These are phyloP conservation scores for Afroboletus lepidellus DNA, from an alignment of 1,284 basidiomycete genomes.

Conservation along the genomic window DNA sequence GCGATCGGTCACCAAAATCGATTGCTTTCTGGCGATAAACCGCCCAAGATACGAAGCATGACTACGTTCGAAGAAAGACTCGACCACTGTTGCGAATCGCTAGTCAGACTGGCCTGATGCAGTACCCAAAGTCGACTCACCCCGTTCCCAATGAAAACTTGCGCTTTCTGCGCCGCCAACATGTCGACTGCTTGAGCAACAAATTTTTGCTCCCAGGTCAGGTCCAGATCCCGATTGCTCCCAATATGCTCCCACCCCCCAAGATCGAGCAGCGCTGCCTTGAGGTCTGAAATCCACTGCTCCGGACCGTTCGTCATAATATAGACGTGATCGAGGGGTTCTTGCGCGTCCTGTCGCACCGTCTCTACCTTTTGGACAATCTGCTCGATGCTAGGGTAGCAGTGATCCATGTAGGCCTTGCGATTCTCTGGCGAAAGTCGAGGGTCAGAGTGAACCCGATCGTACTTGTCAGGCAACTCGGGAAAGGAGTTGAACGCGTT, in stretches of 20 bases:
- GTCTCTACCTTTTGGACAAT: slow-evolving; percentile 36
- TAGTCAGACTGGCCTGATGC: background rate
- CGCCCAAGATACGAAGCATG: slow-evolving; percentile 43
- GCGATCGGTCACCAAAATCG: slow-evolving; percentile 29
- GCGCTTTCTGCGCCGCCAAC: slow-evolving; percentile 42
- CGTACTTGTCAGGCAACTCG: slow-evolving; percentile 36
- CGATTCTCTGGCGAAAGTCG: slow-evolving; percentile 27
- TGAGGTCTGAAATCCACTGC: slow-evolving; percentile 46
- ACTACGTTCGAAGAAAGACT: slow-evolving; percentile 52
- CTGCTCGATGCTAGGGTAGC: slow-evolving; percentile 39
- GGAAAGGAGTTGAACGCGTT: slow-evolving; percentile 44
- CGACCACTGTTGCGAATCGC: slow-evolving; percentile 43
- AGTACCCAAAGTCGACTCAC: slow-evolving; percentile 12
- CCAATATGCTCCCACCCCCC: slow-evolving; percentile 27
- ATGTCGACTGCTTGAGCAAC: slow-evolving; percentile 44
- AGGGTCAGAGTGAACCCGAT: slow-evolving; percentile 14
- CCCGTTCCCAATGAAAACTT: slow-evolving; percentile 47
- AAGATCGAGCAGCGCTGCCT: slow-evolving; percentile 35
- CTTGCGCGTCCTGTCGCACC: slow-evolving; percentile 25
- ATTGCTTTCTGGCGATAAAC: slow-evolving; percentile 14
- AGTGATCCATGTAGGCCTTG: slow-evolving; percentile 34
- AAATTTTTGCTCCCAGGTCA: slow-evolving; percentile 40
- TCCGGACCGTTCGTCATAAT: slow-evolving; percentile 56
- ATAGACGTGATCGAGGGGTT: slow-evolving; percentile 37
- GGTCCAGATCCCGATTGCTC: slow-evolving; percentile 36